Percentiles rank a stretch among this genome's conserved stretches.
Conservation (phyloP, 163 green algal genomes). For the Volvox carteri region DNA sequence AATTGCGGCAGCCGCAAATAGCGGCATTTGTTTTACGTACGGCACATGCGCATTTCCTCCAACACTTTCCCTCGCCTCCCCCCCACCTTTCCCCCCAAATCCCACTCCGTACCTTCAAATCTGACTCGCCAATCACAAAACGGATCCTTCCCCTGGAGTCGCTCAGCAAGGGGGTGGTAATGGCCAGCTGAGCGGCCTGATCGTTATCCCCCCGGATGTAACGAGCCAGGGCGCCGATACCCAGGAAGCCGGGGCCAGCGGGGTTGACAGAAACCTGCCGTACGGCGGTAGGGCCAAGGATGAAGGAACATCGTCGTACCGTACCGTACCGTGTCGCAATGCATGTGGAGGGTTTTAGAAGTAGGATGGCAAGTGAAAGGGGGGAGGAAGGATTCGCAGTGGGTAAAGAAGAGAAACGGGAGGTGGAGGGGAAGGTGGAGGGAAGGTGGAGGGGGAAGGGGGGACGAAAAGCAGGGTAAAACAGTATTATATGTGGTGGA, state of each 20-base stretch:
- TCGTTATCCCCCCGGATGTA: conserved; percentile 89
- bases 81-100: background rate
- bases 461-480: background rate
- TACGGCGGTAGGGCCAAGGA: no score
- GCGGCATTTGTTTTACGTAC: no score
- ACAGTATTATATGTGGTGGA: no score
- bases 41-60: no score
- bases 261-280: conserved; percentile 61
- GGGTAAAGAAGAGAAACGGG: background rate
- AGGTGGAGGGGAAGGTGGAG: background rate
- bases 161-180: conserved; percentile 89
- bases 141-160: conserved; percentile 72
- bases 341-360: no score
- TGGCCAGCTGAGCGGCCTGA: conserved; percentile 78
- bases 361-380: background rate
- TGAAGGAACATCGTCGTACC: no score
- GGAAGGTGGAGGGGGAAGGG: background rate
- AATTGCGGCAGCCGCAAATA: no score
- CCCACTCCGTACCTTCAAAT: background rate
- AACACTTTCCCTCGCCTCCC: no score
- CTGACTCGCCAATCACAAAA: conserved; percentile 75
- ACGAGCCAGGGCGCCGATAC: conserved; percentile 80
- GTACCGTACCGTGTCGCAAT: no score
- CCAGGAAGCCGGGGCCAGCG: conserved; percentile 53
- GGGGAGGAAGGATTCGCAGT: background rate